Evolutionary conservation across 495 filamentous ascomycete genomes (phyloP).

Genomic region (Hyaloscypha hepaticicola): DNA sequence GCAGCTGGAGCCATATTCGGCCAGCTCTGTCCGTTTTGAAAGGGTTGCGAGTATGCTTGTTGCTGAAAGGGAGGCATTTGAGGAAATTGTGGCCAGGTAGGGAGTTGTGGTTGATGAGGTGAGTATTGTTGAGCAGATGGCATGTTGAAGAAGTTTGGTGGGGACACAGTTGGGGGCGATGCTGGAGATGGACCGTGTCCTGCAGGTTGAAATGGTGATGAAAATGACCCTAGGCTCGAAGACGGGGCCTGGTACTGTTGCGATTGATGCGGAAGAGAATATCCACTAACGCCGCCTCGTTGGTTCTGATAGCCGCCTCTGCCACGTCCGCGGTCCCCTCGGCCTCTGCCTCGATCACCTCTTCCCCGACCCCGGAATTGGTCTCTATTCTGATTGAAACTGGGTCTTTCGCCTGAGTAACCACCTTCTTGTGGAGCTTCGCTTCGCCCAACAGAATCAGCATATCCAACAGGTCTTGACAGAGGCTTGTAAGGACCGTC

Average conservation of each 20-base stretch:
- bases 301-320: slow-evolving; percentile 39
- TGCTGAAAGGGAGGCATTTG: slow-evolving; percentile 25
- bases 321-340: slow-evolving; percentile 43
- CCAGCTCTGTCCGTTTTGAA: slow-evolving; percentile 24
- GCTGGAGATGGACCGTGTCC: neutral
- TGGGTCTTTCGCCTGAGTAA: slow-evolving; percentile 43
- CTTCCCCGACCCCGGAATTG: slow-evolving; percentile 44
- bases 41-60: slow-evolving; percentile 31
- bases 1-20: slow-evolving; percentile 29
- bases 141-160: slow-evolving; percentile 9
- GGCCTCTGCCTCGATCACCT: slow-evolving; percentile 51
- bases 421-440: slow-evolving; percentile 38
- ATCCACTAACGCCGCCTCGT: slow-evolving; percentile 32
- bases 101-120: slow-evolving; percentile 29
- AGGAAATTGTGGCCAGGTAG: slow-evolving; percentile 28
- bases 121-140: slow-evolving; percentile 24
- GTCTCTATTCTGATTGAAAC: slow-evolving; percentile 30
- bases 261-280: slow-evolving; percentile 32
- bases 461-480: slow-evolving; percentile 58
- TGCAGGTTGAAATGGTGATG: slow-evolving; percentile 28
- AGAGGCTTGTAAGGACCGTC: slow-evolving; percentile 69
- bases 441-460: slow-evolving; percentile 32
- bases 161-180: neutral
- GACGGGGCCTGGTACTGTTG: slow-evolving; percentile 26
- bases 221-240: slow-evolving; percentile 20